phyloP scores from a whole-genome alignment of 2,329 filamentous ascomycete species.

The Fusarium mexicanum region DNA sequence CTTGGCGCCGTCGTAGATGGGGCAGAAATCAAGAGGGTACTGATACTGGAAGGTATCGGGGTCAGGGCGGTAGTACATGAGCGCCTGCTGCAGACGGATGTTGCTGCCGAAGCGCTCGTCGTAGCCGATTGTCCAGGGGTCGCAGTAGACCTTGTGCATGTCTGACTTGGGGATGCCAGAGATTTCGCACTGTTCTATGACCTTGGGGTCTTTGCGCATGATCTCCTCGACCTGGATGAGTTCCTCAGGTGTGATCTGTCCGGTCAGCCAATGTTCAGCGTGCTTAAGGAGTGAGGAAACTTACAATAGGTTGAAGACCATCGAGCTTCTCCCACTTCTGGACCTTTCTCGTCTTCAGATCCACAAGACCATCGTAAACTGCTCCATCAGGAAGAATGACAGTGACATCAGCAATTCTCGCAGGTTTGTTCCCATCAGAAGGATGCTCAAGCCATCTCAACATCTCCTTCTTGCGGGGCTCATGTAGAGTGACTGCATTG shows the following conservation, averaged over 20 bases:
- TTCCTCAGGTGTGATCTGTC: conserved; percentile 89
- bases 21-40: conserved; percentile 92
- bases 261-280: conserved; percentile 4
- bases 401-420: conserved; percentile 82
- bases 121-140: conserved; percentile 95
- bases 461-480: conserved; percentile 89
- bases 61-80: conserved; percentile 95
- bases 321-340: conserved; percentile 78
- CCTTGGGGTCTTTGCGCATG: conserved; percentile 79
- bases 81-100: conserved; percentile 85
- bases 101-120: conserved; percentile 87
- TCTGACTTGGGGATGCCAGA: conserved; percentile 82
- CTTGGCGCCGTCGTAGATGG: conserved; percentile 86
- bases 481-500: conserved; percentile 85
- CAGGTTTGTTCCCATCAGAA: conserved; percentile 67
- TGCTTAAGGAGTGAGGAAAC: conserved; percentile 26
- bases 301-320: conserved; percentile 81
- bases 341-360: conserved; percentile 73
- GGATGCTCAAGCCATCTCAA: conserved; percentile 78
- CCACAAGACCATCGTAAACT: conserved; percentile 84
- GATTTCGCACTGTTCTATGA: conserved; percentile 89
- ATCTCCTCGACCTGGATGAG: conserved; percentile 81
- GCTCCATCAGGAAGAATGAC: conserved; percentile 82
- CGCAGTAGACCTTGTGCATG: conserved; percentile 96
- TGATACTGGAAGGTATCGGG: conserved; percentile 90